These are phyloP conservation scores for Hirsutella rhossiliensis DNA, from an alignment of 2,329 filamentous ascomycete species.

Conservation along the genomic window DNA sequence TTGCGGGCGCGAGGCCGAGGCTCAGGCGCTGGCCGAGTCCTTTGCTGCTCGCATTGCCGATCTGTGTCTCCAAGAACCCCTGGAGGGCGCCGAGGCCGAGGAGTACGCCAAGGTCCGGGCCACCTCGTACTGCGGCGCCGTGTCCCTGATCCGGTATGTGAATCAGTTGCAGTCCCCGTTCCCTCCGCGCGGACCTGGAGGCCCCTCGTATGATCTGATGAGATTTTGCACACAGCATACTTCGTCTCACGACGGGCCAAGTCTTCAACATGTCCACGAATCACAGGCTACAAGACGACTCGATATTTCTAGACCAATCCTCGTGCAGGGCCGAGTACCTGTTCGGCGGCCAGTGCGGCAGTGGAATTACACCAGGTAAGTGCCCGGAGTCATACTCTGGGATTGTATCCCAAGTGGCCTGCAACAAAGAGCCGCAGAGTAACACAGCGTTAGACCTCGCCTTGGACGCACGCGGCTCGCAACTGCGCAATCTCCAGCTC, in stretches of 20 bases:
- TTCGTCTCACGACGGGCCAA: not conserved
- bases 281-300: not conserved
- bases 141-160: conserved; percentile 5
- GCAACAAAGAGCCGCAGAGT: not conserved
- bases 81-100: not conserved
- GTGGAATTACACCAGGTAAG: not conserved
- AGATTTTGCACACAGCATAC: not conserved
- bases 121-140: conserved; percentile 5
- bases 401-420: not conserved
- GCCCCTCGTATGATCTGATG: not conserved
- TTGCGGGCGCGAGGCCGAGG: conserved; percentile 3
- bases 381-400: not conserved
- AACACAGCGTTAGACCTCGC: not conserved
- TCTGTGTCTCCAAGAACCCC: not conserved
- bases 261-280: not conserved
- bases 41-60: conserved; percentile 1
- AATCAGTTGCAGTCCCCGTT: not conserved
- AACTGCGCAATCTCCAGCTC: conserved; percentile 1
- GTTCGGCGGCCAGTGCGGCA: not conserved
- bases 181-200: too few relatives aligned
- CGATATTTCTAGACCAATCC: not conserved
- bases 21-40: conserved; percentile 1
- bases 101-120: conserved; percentile 2
- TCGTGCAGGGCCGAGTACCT: not conserved
- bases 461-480: not conserved